Conservation (phyloP, 495 filamentous ascomycete species). For the Aspergillus bertholletiae region DNA sequence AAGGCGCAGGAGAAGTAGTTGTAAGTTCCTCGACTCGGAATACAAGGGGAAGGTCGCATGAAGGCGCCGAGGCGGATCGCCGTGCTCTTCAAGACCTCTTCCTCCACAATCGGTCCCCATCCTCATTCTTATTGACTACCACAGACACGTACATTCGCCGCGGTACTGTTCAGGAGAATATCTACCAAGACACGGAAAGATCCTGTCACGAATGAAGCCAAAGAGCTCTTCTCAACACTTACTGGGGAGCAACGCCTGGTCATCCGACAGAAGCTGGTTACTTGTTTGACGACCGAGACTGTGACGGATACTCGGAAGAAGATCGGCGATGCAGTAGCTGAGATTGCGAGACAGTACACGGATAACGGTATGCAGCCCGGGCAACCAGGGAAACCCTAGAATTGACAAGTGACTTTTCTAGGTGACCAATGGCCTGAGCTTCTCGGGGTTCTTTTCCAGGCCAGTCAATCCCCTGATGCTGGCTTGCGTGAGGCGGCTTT, state of each 20-base stretch:
- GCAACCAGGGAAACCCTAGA: constrained; percentile 3
- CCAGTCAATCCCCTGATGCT: constrained; percentile 78
- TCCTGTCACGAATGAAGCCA: constrained; percentile 61
- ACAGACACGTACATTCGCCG: constrained; percentile 82
- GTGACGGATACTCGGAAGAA: constrained; percentile 79
- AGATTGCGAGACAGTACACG: constrained; percentile 89
- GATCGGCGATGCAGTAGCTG: constrained; percentile 92
- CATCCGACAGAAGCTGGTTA: constrained; percentile 79
- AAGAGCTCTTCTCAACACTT: constrained; percentile 80
- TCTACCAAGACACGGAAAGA: constrained; percentile 81
- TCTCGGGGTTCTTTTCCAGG: constrained; percentile 75
- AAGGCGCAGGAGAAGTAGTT: constrained; percentile 60
- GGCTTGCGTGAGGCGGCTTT: constrained; percentile 86
- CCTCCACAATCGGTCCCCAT: not conserved
- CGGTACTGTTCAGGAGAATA: constrained; percentile 93
- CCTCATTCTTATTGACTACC: constrained; percentile 1
- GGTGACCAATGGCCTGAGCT: constrained; percentile 90
- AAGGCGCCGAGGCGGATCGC: not conserved
- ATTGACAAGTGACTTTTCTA: constrained; percentile 34
- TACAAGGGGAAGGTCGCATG: constrained; percentile 4
- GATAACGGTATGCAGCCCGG: constrained; percentile 67
- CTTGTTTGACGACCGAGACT: constrained; percentile 67
- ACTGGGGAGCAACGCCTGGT: constrained; percentile 63
- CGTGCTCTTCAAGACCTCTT: not conserved
- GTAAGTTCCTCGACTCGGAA: constrained; percentile 49